Percentiles rank a stretch among this genome's conserved stretches.
phyloP scores from a whole-genome alignment of 495 filamentous ascomycete genomes.

The Aspergillus conjunctus region DNA sequence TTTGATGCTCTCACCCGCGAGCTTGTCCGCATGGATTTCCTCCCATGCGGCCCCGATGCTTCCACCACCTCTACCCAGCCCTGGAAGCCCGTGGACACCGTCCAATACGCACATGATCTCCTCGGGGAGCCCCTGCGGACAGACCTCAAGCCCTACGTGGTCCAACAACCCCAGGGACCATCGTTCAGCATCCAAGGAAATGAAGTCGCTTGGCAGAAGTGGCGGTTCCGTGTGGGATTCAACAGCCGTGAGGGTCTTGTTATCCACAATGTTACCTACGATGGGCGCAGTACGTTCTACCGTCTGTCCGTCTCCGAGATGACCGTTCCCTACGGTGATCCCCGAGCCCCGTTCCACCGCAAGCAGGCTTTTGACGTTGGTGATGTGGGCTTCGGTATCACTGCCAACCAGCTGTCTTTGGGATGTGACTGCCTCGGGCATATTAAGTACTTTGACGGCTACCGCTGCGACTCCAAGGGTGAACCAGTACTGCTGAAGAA shows the following conservation, averaged over 20 bases:
- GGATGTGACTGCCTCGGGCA: conserved; percentile 71
- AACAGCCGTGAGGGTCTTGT: conserved; percentile 67
- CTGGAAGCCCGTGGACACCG: conserved; percentile 55
- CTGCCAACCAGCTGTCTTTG: conserved; percentile 66
- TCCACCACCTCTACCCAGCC: conserved; percentile 40
- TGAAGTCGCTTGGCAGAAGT: conserved; percentile 64
- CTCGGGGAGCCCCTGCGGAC: conserved; percentile 45
- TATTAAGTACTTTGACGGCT: conserved; percentile 65
- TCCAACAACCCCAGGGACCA: conserved; percentile 76
- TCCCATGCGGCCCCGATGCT: conserved; percentile 41
- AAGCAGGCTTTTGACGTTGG: conserved; percentile 77
- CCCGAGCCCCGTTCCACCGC: conserved; percentile 66
- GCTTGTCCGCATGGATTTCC: conserved; percentile 58
- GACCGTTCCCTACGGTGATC: conserved; percentile 71
- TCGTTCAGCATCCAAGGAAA: conserved; percentile 59
- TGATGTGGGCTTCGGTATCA: conserved; percentile 66
- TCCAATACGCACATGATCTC: conserved; percentile 49
- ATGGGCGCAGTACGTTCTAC: conserved; percentile 70
- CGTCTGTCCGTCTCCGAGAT: conserved; percentile 76
- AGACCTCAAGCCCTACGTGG: conserved; percentile 75
- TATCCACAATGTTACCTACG: conserved; percentile 67
- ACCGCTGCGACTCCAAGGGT: conserved; percentile 57
- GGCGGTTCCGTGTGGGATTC: conserved; percentile 67
- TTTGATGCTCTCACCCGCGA: conserved; percentile 64
- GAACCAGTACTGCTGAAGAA: conserved; percentile 57